Conservation (phyloP, 176 grass and related monocot genomes). For the Microstegium vimineum region DNA sequence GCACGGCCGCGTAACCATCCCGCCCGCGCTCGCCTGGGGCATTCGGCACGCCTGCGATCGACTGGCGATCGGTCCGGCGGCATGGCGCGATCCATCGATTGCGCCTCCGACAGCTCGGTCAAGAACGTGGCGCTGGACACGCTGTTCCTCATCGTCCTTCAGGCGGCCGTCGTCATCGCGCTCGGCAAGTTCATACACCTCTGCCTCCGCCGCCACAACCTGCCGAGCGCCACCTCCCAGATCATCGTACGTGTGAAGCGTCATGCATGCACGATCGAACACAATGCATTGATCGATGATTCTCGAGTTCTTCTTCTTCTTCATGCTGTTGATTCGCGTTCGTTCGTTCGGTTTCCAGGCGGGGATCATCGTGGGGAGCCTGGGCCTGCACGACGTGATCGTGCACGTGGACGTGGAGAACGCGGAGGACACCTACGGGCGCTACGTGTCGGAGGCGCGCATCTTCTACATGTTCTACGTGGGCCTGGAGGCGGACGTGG, state of each 20-base stretch:
- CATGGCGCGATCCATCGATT: conserved; percentile 12
- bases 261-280: too few relatives aligned
- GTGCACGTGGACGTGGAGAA: conserved; percentile 42
- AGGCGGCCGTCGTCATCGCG: conserved; percentile 34
- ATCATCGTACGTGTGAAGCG: conserved; percentile 22
- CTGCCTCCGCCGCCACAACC: conserved; percentile 38
- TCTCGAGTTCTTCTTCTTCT: too few relatives aligned
- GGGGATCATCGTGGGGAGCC: conserved; percentile 41
- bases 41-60: not conserved
- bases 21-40: too few relatives aligned
- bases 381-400: conserved; percentile 39
- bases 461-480: conserved; percentile 55
- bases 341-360: conserved; percentile 5
- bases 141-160: conserved; percentile 46
- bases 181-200: conserved; percentile 53
- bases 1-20: conserved; percentile 6
- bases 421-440: conserved; percentile 32
- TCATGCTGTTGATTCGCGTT: too few relatives aligned
- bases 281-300: not conserved
- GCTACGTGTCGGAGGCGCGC: conserved; percentile 33
- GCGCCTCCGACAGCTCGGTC: not conserved
- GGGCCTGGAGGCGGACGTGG: conserved; percentile 42
- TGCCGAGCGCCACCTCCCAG: conserved; percentile 49
- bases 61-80: not conserved
- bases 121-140: conserved; percentile 43